Evolutionary conservation across 495 filamentous ascomycete genomes (phyloP), one percentile per base, ranked within the genome.

Genomic region (Lentithecium fluviatile): DNA sequence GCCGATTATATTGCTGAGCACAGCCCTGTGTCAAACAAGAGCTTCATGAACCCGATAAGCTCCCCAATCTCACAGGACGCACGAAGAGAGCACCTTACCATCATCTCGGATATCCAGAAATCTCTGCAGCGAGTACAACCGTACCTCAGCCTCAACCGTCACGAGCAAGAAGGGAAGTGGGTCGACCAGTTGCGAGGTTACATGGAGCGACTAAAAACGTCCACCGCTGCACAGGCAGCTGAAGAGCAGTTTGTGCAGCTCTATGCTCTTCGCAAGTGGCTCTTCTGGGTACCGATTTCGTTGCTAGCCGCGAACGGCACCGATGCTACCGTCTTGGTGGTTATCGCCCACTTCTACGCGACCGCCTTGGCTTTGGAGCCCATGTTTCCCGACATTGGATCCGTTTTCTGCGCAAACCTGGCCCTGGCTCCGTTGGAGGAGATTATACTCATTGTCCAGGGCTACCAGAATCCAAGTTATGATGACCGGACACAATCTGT

Each of bases 291-390:
- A 45, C 95, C 95, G 2, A 83, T 90, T 52, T 77, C 78, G 63
- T 82, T 82, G 61, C 77, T 89, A 34, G 80, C 85, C 64, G 77
- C 80, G 50, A 82, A 80, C 20, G 72, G 79, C 21, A 76, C 75
- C 24, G 83, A 85, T 59, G 78, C 83, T 3, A 85, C 83, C 36
- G 84, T 87, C 20, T 77, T 97, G 73, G 78, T 97, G 17, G 82
- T 95, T 32, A 83, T 98, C 34, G 88, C 91, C 8, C 88, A 97
- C 69, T 93, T 96, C 74, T 97, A 96, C 71, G 91, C 89, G 3
- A 82, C 89, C 34, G 91, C 89, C 11, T 76, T 96, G 54, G 82
- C 88, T 36, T 82, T 98, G 72, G 95, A 97, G 74, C 88, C 88
- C 29, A 82, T 96, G 45, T 95, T 93, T 71, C 91, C 91, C 6